Percentiles rank a stretch among this genome's conserved stretches.
Evolutionary conservation across 331 rosid species (phyloP).

Genomic region (Telfairia occidentalis): DNA sequence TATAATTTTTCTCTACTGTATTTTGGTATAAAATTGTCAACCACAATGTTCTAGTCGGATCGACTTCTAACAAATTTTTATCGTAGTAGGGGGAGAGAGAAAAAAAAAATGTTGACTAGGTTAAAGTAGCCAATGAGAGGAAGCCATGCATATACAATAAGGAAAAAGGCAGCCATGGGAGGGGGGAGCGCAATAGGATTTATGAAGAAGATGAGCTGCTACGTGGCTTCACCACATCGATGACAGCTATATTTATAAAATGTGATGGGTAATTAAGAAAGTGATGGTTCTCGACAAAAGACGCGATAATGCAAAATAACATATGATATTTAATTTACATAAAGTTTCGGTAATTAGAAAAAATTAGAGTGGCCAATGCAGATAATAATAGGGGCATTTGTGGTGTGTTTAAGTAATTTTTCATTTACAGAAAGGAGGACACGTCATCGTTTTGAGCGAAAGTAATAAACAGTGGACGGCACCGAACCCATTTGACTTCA

Average conservation of each 20-base stretch:
- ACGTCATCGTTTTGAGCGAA: conserved; percentile 31
- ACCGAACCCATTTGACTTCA: conserved; percentile 78
- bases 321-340: background rate
- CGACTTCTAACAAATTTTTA: too few species aligned
- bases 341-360: too few species aligned
- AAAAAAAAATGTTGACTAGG: background rate
- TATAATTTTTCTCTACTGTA: too few species aligned
- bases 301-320: background rate
- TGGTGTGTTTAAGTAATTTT: background rate
- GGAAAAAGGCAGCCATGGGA: background rate
- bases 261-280: conserved; percentile 47
- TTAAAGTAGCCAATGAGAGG: background rate
- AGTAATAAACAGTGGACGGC: conserved; percentile 59
- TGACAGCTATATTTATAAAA: conserved; percentile 35
- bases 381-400: background rate
- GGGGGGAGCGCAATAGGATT: background rate
- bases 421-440: conserved; percentile 24
- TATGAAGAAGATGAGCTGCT: conserved; percentile 8
- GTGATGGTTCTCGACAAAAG: conserved; percentile 12
- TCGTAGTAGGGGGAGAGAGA: background rate
- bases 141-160: background rate
- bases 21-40: too few species aligned
- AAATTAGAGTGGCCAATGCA: background rate
- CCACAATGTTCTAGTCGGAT: too few species aligned
- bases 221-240: conserved; percentile 48